Base-by-base conservation (phyloP, 257 asterid species). In the Jacaranda mimosifolia region DNA sequence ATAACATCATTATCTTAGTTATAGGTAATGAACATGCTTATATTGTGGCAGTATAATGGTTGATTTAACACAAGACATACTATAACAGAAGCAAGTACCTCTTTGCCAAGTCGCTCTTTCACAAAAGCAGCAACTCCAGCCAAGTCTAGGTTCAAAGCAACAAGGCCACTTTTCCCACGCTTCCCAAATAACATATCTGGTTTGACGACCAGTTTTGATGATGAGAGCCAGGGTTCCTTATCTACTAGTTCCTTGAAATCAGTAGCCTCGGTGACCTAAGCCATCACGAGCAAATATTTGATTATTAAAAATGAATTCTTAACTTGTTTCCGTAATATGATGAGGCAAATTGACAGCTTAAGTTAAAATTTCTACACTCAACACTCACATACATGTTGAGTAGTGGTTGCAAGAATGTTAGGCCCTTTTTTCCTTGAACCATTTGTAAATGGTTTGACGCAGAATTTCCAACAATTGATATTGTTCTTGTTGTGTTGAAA, bases 171-270 rank as follows among this genome's bases (percentile, higher is more conserved):
- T 79, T 94, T 94, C 19, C 99, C 99, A 71, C 99, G 94, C 82
- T 94, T 94, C 60, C 99, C 99, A 42, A 94, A 92, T 70, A 94
- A 77, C 99, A 94, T 94, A 77, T 92, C 99, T 15, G 99, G 99
- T 83, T 94, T 94, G 58, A 94, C 97, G 43, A 94, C 99, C 72
- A 94, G 86, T 72, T 87, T 91, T 70, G 96, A 79, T 10, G 99
- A 83, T 43, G 93, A 87, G 18, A 94, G 92, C 99, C 99, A 94
- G 21, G 97, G 89, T 52, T 94, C 99, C 67, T 87, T 91, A 60
- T 86, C 91, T 4, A 85, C 92, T 78, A 94, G 87, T 77, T 92
- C 90, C 76, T 82, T 89, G 83, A 94, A 75, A 77, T 92, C 93
- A 48, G 98, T 89, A n/a, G 87, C 88, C 82, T 94, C 97, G 0